phyloP scores from a whole-genome alignment of 129 eudicot species.

The Rutidosis leptorrhynchoides region DNA sequence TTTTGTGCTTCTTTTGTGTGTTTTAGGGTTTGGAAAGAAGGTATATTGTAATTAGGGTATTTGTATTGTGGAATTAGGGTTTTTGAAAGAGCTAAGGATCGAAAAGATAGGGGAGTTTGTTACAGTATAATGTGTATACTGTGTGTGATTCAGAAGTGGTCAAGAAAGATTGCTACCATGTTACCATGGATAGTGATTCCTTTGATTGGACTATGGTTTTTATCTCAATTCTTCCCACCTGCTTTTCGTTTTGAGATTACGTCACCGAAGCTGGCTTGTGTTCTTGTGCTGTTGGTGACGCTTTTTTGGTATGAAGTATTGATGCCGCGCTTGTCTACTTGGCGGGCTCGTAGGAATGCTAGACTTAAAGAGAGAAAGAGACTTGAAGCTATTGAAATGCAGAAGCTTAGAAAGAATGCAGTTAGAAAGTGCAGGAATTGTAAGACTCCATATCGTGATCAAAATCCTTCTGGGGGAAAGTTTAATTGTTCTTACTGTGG shows the following conservation, averaged over 20 bases:
- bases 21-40: slow-evolving; percentile 49
- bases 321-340: slow-evolving; percentile 75
- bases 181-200: slow-evolving; percentile 94
- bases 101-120: slow-evolving; percentile 24
- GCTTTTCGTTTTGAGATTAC: slow-evolving; percentile 84
- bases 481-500: slow-evolving; percentile 92
- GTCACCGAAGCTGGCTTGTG: slow-evolving; percentile 82
- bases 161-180: slow-evolving; percentile 92
- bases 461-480: slow-evolving; percentile 85
- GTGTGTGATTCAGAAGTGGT: slow-evolving; percentile 93
- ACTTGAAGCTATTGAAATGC: slow-evolving; percentile 79
- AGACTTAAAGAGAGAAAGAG: slow-evolving; percentile 79
- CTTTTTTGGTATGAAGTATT: slow-evolving; percentile 87
- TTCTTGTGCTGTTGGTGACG: slow-evolving; percentile 69
- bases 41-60: slow-evolving; percentile 18
- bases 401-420: slow-evolving; percentile 75
- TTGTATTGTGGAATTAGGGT: slow-evolving; percentile 22
- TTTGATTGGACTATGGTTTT: slow-evolving; percentile 77
- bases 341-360: slow-evolving; percentile 80
- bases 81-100: slow-evolving; percentile 16
- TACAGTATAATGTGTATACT: slow-evolving; percentile 92
- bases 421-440: slow-evolving; percentile 84
- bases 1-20: slow-evolving; percentile 17
- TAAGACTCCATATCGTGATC: slow-evolving; percentile 79
- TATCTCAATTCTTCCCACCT: slow-evolving; percentile 89